A percentile compares a stretch with the other conserved stretches of the same genome.
Conservation (phyloP, 2,329 filamentous ascomycete species). For the Colletotrichum falcatum region DNA sequence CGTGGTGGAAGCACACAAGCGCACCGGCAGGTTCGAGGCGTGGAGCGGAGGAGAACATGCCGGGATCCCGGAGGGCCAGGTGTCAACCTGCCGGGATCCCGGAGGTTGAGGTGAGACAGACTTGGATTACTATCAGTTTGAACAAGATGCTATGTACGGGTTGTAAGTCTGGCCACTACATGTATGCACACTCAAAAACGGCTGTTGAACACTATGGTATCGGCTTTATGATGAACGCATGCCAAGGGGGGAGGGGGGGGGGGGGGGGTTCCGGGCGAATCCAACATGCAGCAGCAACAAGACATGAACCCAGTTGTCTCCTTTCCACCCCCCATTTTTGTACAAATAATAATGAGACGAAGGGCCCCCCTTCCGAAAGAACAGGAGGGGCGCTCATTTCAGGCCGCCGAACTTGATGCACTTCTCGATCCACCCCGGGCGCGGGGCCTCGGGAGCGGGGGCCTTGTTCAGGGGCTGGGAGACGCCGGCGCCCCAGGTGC, state of each 20-base stretch:
- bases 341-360: not conserved
- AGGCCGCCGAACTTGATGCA: slow-evolving; percentile 39
- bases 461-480: slow-evolving; percentile 16
- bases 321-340: no score
- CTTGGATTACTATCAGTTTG: not conserved
- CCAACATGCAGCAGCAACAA: not conserved
- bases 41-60: not conserved
- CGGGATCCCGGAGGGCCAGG: not conserved
- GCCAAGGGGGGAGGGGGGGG: no score
- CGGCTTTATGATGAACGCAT: slow-evolving; percentile 2
- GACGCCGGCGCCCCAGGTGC: slow-evolving; percentile 38
- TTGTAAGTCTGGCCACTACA: slow-evolving; percentile 5
- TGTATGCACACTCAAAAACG: slow-evolving; percentile 36
- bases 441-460: slow-evolving; percentile 24
- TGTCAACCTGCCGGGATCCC: no score
- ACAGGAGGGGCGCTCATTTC: slow-evolving; percentile 15
- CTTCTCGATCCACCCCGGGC: slow-evolving; percentile 37
- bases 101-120: not conserved
- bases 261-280: not conserved
- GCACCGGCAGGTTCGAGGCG: no score
- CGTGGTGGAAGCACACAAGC: not conserved
- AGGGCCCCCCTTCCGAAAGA: no score
- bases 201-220: slow-evolving; percentile 29
- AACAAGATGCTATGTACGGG: slow-evolving; percentile 11
- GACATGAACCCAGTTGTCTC: no score